Percentiles rank a stretch among this genome's conserved stretches.
Conservation (phyloP, 2,329 filamentous ascomycete genomes). For the Elsinoe australis region DNA sequence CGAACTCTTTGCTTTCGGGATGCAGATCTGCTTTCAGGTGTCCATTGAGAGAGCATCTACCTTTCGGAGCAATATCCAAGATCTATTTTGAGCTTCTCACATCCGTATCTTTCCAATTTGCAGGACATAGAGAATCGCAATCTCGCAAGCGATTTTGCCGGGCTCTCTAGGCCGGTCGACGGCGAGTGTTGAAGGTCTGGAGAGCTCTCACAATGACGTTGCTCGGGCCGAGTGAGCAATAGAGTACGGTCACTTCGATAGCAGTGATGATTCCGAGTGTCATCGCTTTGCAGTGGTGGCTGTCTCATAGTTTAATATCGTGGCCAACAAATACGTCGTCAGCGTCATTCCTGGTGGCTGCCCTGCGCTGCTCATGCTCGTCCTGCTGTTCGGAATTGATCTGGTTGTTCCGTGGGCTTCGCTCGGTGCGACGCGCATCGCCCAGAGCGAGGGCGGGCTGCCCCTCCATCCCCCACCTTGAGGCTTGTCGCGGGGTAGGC, state of each 20-base stretch:
- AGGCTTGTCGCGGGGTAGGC: slow-evolving; percentile 2
- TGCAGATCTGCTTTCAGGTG: neutral
- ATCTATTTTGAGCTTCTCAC: neutral
- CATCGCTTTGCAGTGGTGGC: too few species aligned
- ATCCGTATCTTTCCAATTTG: neutral
- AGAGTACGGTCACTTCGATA: too few species aligned
- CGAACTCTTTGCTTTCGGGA: neutral
- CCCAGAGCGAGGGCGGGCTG: slow-evolving; percentile 1
- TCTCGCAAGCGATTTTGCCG: slow-evolving; percentile 8
- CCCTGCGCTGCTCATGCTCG: too few species aligned
- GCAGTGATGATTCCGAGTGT: slow-evolving; percentile 5
- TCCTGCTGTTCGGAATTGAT: neutral
- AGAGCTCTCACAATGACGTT: slow-evolving; percentile 15
- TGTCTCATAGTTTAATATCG: too few species aligned
- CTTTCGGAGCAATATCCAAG: slow-evolving; percentile 9
- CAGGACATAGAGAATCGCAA: neutral
- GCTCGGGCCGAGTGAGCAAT: slow-evolving; percentile 6
- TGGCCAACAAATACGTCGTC: too few species aligned
- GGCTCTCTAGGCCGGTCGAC: neutral
- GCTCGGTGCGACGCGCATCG: neutral
- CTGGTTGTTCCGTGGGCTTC: neutral
- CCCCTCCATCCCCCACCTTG: slow-evolving; percentile 7
- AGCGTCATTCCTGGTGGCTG: too few species aligned
- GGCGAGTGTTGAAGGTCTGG: neutral
- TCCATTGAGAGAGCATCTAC: neutral